Percentiles rank a stretch among this genome's conserved stretches.
These are phyloP conservation scores for Sclerotinia nivalis DNA, from an alignment of 2,329 filamentous ascomycete species.

Conservation along the genomic window DNA sequence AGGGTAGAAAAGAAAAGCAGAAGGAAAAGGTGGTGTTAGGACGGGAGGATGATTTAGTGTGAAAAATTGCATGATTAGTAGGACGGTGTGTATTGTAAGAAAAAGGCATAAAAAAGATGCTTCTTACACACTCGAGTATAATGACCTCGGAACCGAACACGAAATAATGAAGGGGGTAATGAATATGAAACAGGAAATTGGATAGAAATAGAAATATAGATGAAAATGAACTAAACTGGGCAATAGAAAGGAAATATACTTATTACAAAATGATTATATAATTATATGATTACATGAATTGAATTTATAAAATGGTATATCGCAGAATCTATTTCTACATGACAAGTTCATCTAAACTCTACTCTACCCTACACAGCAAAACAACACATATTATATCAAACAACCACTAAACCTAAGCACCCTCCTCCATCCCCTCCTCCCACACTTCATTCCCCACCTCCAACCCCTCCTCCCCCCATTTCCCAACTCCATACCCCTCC, in stretches of 20 bases:
- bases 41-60: not conserved
- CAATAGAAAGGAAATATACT: not conserved
- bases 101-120: not conserved
- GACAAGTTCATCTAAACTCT: not conserved
- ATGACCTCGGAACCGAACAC: not conserved
- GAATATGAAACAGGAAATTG: not conserved
- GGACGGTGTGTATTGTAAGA: not conserved
- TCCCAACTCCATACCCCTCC: constrained; percentile 36
- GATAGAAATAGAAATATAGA: not conserved
- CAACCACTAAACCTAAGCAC: not conserved
- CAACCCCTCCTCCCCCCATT: constrained; percentile 9
- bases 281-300: no score
- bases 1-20: constrained; percentile 1
- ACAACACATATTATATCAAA: not conserved
- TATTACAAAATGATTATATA: no score
- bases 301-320: no score
- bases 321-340: no score
- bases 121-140: not conserved
- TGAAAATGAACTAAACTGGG: not conserved
- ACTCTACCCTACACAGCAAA: not conserved
- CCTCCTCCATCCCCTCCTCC: constrained; percentile 24
- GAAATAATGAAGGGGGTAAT: not conserved
- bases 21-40: not conserved
- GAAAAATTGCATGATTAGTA: not conserved
- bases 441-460: constrained; percentile 7